Evolutionary conservation across 2,329 filamentous ascomycete species (phyloP).

Genomic region (Coniella vitis): DNA sequence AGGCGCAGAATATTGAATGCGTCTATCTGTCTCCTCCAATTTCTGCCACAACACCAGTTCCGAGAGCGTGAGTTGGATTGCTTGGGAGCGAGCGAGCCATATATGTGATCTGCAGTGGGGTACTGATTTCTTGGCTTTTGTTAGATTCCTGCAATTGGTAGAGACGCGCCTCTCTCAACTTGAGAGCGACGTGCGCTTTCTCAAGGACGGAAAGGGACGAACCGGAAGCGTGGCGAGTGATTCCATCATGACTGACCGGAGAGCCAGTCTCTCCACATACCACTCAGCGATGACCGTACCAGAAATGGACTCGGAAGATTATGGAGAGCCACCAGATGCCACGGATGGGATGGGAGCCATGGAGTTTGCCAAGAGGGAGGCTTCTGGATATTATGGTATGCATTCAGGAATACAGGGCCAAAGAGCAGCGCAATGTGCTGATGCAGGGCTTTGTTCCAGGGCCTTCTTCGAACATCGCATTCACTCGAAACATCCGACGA

Average conservation of each 20-base stretch:
- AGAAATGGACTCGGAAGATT: slow-evolving; percentile 25
- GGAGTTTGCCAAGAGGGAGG: slow-evolving; percentile 19
- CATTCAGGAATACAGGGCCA: background rate
- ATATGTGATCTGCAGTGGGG: too few relatives aligned
- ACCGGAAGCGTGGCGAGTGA: slow-evolving; percentile 6
- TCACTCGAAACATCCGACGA: slow-evolving; percentile 18
- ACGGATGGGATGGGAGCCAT: slow-evolving; percentile 21
- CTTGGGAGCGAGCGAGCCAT: too few relatives aligned
- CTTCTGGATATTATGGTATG: slow-evolving; percentile 20
- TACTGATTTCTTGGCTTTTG: background rate
- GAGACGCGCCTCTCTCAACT: slow-evolving; percentile 13
- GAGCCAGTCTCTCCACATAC: slow-evolving; percentile 4
- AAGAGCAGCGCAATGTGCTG: background rate
- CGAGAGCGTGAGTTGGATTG: slow-evolving; percentile 8
- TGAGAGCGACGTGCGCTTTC: slow-evolving; percentile 9
- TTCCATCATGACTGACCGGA: background rate
- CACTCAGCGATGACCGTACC: slow-evolving; percentile 12
- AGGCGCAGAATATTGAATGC: slow-evolving; percentile 13
- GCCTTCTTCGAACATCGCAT: slow-evolving; percentile 22
- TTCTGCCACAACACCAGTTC: slow-evolving; percentile 12
- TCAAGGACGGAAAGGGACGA: slow-evolving; percentile 8
- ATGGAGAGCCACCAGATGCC: slow-evolving; percentile 8
- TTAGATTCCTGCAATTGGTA: slow-evolving; percentile 13
- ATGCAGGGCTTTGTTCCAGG: slow-evolving; percentile 7
- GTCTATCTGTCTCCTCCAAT: slow-evolving; percentile 14